Evolutionary conservation across 495 filamentous ascomycete genomes (phyloP), one percentile per base, ranked within the genome.

Genomic region (Aspergillus carlsbadensis): DNA sequence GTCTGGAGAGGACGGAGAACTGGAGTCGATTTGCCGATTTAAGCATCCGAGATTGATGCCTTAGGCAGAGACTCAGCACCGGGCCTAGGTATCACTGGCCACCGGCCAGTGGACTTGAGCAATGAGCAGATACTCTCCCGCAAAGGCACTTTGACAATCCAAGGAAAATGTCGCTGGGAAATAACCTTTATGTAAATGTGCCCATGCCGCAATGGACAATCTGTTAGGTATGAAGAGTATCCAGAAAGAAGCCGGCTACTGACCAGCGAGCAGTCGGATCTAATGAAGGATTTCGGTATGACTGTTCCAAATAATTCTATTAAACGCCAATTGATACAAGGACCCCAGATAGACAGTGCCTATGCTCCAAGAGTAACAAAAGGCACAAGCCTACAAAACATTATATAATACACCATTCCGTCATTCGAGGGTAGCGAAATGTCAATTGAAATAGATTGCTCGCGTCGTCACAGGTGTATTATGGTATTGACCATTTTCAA

Each of bases 341-440:
- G 20, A 42, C 22, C 24, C 46, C 48, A 49, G 22, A 26, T 3
- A 21, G 37, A n/a, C 41, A 53, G 42, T 40, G 40, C 45, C 42
- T 22, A 35, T 6, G 10, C 18, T 35, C 50, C 34, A 20, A 20
- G 40, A 44, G 33, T 35, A 22, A 31, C 45, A 48, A 43, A 57
- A 50, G 43, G 46, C 43, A 56, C 52, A 59, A 53, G 58, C 42
- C 57, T 57, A 54, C 33, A 17, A 17, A 64, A 48, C 41, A 62
- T 26, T 55, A 55, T 63, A 66, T 66, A 61, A 61, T 66, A 66
- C 60, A 66, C 34, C 50, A 52, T 51, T 60, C 45, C 54, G 60
- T 58, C 60, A 65, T 53, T 36, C 35, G 42, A 60, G 51, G 31
- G 29, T 37, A 44, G 51, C 33, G 43, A 40, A 29, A 41, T 44